These are phyloP conservation scores for Avicennia marina DNA, from an alignment of 257 asterid species.

Conservation along the genomic window DNA sequence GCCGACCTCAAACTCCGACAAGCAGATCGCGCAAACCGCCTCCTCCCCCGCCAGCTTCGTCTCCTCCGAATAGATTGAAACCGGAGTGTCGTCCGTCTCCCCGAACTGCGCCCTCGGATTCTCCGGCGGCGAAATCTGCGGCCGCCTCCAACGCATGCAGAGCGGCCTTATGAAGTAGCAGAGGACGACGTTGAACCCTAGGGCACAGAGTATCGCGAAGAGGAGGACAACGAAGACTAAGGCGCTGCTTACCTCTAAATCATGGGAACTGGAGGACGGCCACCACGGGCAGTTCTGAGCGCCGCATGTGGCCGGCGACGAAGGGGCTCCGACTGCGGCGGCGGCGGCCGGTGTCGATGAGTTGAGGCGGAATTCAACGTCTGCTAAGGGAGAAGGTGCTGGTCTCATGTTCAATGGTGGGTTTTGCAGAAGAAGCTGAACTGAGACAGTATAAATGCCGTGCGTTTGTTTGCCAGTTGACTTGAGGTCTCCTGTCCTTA, in stretches of 20 bases:
- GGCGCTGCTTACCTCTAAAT: conserved; percentile 35
- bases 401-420: conserved; percentile 31
- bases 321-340: conserved; percentile 1
- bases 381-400: conserved; percentile 17
- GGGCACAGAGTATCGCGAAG: conserved; percentile 29
- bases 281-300: conserved; percentile 30
- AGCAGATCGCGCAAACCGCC: conserved; percentile 44
- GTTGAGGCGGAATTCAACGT: conserved; percentile 20
- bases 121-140: not conserved
- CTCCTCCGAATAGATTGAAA: conserved; percentile 29
- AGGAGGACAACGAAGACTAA: conserved; percentile 34
- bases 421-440: too few species aligned
- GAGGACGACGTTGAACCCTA: conserved; percentile 30
- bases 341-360: conserved; percentile 18
- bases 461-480: too few species aligned
- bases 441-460: too few species aligned
- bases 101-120: conserved; percentile 1
- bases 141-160: conserved; percentile 21
- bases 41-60: conserved; percentile 34
- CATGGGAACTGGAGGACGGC: conserved; percentile 35
- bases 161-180: conserved; percentile 21
- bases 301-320: conserved; percentile 21
- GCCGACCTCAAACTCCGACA: conserved; percentile 36
- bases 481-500: too few species aligned
- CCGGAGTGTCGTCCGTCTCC: conserved; percentile 20